Percentiles rank a stretch among this genome's conserved stretches.
Conservation (phyloP, 345 rosid species). For the Draba incana region DNA sequence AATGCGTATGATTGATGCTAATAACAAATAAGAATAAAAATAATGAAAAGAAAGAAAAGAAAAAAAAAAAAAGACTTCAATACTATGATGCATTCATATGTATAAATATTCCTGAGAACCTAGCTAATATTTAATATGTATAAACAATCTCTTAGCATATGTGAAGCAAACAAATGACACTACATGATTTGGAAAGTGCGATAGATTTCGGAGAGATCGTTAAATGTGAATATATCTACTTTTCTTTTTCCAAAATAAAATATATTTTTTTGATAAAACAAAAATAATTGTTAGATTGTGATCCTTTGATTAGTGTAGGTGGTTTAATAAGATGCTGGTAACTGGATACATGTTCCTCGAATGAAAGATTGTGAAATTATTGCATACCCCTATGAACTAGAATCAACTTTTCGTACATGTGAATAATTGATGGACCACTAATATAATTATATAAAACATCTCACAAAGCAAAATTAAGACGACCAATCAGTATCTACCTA, state of each 20-base stretch:
- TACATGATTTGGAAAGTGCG: neutral
- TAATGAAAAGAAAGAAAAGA: no score
- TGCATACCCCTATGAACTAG: conserved; percentile 24
- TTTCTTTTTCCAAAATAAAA: conserved; percentile 17
- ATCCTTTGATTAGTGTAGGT: conserved; percentile 26
- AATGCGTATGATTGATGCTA: neutral
- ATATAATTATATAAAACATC: neutral
- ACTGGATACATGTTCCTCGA: conserved; percentile 38
- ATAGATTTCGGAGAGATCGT: conserved; percentile 25
- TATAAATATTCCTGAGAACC: conserved; percentile 1
- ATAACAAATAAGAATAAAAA: no score
- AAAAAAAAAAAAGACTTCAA: no score
- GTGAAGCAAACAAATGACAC: conserved; percentile 16
- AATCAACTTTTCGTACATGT: conserved; percentile 33
- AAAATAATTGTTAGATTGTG: conserved; percentile 16
- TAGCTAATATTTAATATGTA: neutral
- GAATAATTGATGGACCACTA: conserved; percentile 33
- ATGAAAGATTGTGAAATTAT: conserved; percentile 33
- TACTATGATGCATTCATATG: no score
- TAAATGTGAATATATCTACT: conserved; percentile 21
- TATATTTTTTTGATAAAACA: no score
- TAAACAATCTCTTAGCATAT: conserved; percentile 9
- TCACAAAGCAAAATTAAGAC: conserved; percentile 26
- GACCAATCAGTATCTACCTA: conserved; percentile 7
- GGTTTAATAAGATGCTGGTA: conserved; percentile 38